Evolutionary conservation across 345 rosid species (phyloP).

Genomic region (Salix exigua): DNA sequence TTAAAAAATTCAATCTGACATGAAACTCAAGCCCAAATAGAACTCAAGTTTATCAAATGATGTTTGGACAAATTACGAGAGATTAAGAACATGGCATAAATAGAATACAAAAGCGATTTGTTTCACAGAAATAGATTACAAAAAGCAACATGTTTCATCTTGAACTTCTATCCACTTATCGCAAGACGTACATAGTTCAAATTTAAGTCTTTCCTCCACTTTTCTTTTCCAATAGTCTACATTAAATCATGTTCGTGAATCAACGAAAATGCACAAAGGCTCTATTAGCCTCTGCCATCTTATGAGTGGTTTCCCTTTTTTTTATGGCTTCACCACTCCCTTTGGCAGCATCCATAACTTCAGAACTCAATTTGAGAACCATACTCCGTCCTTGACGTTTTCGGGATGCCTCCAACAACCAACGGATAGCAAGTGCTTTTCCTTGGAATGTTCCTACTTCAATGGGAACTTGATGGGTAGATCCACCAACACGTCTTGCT

Average conservation of each 20-base stretch:
- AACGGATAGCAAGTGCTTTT: constrained; percentile 16
- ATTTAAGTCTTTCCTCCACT: background rate
- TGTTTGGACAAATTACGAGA: background rate
- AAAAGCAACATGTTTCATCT: background rate
- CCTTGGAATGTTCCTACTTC: constrained; percentile 12
- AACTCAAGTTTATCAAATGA: background rate
- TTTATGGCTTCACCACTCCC: constrained; percentile 18
- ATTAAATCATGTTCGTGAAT: background rate
- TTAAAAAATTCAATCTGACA: background rate
- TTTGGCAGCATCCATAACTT: constrained; percentile 20
- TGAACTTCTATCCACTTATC: background rate
- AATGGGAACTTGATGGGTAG: constrained; percentile 16
- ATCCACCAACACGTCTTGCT: constrained; percentile 14
- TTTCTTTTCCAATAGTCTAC: background rate
- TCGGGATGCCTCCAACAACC: constrained; percentile 20
- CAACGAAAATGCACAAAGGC: constrained; percentile 19
- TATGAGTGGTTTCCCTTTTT: constrained; percentile 14
- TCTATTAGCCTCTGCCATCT: constrained; percentile 17
- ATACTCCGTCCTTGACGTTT: constrained; percentile 13
- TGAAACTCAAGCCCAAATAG: background rate
- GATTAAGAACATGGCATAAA: background rate
- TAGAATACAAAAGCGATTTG: background rate
- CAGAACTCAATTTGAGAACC: constrained; percentile 20
- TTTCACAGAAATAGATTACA: background rate
- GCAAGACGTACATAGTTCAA: background rate